Base-by-base conservation (phyloP, 257 asterid genomes). In the Solanum peruvianum region DNA sequence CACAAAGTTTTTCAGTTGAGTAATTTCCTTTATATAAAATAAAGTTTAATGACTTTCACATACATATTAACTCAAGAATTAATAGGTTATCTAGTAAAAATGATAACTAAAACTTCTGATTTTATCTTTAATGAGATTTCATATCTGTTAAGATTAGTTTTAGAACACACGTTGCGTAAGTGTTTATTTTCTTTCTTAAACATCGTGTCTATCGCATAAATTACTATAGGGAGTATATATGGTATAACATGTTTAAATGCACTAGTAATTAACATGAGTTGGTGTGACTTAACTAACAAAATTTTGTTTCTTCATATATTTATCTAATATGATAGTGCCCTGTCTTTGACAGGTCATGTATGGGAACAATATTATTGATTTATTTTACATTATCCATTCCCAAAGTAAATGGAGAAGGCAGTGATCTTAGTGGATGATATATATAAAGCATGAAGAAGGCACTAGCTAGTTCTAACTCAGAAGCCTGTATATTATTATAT, bases 361-460 rank as follows among this genome's bases (percentile, higher is more conserved):
- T 94, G 88, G 97, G 97, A 71, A 93, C 97, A 8, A 90, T 94
- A 25, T 23, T 94, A n/a, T 91, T 94, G 14, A 94, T 94, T 85
- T 94, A 90, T 86, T 94, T 92, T 89, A 93, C 97, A 39, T 87
- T 94, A 84, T 92, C 94, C 13, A 87, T 91, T 80, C 84, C 87
- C 58, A 88, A 91, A 82, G 37, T 88, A 83, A 89, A 88, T 11
- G 90, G 84, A 67, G 92, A 89, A 25, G 92, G 33, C 52, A 42
- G 5, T 16, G 78, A 71, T 52, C 90, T 89, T 15, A 75, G 71
- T 29, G 73, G 84, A 21, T 88, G 83, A 90, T 86, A 37, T 60
- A 10, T 60, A 10, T 4, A 16, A 25, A 44, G 66, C 42, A 44
- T 15, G 66, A 47, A 45, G 18, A 47, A 80, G 9, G 42, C 66